Conservation (phyloP, 257 asterid genomes). For the Ligustrum vulgare region DNA sequence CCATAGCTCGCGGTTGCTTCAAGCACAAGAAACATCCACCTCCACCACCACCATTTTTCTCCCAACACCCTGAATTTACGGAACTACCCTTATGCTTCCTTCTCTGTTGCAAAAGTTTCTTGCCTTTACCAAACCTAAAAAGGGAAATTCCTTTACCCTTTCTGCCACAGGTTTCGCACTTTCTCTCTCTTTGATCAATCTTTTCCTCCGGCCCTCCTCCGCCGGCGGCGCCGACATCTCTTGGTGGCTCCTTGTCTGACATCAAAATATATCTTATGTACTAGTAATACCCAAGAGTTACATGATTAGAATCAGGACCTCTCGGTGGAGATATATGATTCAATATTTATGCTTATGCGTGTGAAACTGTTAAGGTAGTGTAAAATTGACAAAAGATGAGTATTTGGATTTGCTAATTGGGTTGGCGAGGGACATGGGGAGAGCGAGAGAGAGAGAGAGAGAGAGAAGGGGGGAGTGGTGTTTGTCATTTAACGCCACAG, state of each 20-base stretch:
- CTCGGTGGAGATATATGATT: neutral
- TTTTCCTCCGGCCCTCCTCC: constrained; percentile 8
- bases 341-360: neutral
- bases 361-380: neutral
- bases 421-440: neutral
- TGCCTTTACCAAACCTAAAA: constrained; percentile 31
- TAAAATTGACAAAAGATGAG: neutral
- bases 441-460: neutral
- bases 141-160: constrained; percentile 23
- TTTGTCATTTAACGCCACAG: constrained; percentile 26
- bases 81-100: constrained; percentile 27
- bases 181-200: constrained; percentile 8
- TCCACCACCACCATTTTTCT: constrained; percentile 8
- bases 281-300: neutral
- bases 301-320: neutral
- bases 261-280: constrained; percentile 21
- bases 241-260: constrained; percentile 22
- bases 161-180: constrained; percentile 2
- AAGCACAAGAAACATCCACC: constrained; percentile 33
- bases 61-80: constrained; percentile 26
- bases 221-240: neutral
- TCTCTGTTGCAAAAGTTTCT: constrained; percentile 18
- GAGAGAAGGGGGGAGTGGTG: neutral
- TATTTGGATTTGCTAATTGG: neutral
- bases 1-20: constrained; percentile 39